These are phyloP conservation scores for Myrica gale DNA, from an alignment of 306 rosid species.

Conservation along the genomic window DNA sequence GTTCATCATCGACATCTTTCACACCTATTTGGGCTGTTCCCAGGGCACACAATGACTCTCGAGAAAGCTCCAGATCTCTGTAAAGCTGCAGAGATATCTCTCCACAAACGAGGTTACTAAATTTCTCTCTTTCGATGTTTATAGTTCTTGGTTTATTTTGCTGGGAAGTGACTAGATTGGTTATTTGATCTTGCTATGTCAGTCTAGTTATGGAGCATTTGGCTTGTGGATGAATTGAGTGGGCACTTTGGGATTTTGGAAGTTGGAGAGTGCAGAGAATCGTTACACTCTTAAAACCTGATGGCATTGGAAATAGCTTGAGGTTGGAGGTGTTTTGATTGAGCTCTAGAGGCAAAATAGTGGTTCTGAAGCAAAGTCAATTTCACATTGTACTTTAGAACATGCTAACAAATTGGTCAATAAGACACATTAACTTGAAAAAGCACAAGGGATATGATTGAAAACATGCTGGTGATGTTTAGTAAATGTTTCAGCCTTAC, in stretches of 20 bases:
- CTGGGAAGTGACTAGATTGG: no score
- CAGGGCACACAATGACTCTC: constrained; percentile 62
- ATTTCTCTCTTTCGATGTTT: neutral
- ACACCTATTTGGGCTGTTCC: constrained; percentile 68
- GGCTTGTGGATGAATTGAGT: no score
- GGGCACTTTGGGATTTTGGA: no score
- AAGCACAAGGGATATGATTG: neutral
- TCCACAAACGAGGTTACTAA: constrained; percentile 62
- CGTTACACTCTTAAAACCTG: no score
- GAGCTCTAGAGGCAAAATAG: no score
- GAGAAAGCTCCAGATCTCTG: constrained; percentile 50
- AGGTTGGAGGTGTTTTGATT: no score
- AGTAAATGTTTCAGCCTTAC: neutral
- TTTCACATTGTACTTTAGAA: neutral
- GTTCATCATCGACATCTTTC: constrained; percentile 75
- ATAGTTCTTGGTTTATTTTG: no score
- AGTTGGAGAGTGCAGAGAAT: no score
- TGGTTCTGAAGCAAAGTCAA: no score
- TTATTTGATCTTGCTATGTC: neutral
- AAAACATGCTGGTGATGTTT: no score
- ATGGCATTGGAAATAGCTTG: no score
- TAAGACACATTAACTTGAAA: neutral
- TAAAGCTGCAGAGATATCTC: constrained; percentile 55
- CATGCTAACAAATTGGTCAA: neutral
- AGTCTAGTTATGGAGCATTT: neutral